Evolutionary conservation across 2,329 filamentous ascomycete species (phyloP).

Genomic region (Nannizziopsis barbatae): DNA sequence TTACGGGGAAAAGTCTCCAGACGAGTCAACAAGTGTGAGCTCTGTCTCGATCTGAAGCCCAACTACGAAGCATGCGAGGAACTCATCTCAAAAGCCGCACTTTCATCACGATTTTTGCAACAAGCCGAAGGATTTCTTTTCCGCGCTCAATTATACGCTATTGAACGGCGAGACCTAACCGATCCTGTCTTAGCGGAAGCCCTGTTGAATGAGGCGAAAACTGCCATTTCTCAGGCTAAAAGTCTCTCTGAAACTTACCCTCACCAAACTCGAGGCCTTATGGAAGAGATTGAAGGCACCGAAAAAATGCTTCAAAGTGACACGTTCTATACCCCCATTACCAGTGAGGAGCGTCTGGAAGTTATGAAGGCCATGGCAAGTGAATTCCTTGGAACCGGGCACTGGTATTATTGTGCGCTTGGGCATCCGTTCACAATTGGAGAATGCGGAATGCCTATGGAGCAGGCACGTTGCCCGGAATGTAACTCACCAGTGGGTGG

Average conservation of each 20-base stretch:
- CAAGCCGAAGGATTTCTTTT: constrained; percentile 44
- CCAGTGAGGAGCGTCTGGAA: constrained; percentile 41
- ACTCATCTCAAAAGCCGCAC: constrained; percentile 27
- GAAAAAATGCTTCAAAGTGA: constrained; percentile 38
- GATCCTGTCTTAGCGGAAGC: not conserved
- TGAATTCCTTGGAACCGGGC: constrained; percentile 39
- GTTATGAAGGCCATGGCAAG: constrained; percentile 43
- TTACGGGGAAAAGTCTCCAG: too few relatives aligned
- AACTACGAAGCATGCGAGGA: constrained; percentile 1
- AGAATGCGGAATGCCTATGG: constrained; percentile 56
- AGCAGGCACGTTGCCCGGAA: constrained; percentile 50
- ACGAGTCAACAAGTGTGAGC: too few relatives aligned
- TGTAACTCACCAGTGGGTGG: constrained; percentile 51
- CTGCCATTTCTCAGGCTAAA: not conserved
- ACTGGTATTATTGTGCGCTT: constrained; percentile 36
- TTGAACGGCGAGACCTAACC: constrained; percentile 25
- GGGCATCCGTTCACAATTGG: constrained; percentile 48
- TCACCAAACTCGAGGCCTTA: constrained; percentile 27
- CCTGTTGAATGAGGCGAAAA: not conserved
- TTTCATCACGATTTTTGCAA: constrained; percentile 28
- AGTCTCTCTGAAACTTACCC: constrained; percentile 10
- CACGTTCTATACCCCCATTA: constrained; percentile 42
- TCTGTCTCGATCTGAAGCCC: not conserved
- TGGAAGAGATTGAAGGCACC: constrained; percentile 38
- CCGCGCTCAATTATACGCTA: constrained; percentile 38